Conservation (phyloP, 2,329 filamentous ascomycete genomes). For the Colletotrichum agaves region DNA sequence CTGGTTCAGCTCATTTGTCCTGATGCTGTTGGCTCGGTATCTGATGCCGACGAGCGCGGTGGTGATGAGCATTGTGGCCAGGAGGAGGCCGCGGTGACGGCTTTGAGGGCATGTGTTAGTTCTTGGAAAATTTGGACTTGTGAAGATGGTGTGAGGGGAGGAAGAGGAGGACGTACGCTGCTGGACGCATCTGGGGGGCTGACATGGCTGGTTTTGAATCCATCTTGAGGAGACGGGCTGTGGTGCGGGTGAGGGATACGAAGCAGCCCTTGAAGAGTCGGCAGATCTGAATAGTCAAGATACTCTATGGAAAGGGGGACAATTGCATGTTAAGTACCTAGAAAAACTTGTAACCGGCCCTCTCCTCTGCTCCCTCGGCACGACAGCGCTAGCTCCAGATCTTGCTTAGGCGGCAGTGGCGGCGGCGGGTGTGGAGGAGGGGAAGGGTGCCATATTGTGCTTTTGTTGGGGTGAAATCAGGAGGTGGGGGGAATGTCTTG, state of each 20-base stretch:
- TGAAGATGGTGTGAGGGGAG: not conserved
- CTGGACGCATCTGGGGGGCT: conserved; percentile 30
- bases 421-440: not conserved
- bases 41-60: conserved; percentile 44
- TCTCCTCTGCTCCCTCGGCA: not conserved
- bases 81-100: conserved; percentile 51
- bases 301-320: not conserved
- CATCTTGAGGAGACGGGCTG: not conserved
- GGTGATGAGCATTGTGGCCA: conserved; percentile 47
- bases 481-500: not conserved
- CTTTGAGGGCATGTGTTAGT: conserved; percentile 40
- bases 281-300: no score
- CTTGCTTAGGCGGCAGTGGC: not conserved
- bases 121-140: not conserved
- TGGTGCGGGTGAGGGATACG: not conserved
- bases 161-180: conserved; percentile 42
- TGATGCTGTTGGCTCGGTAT: conserved; percentile 50
- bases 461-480: conserved; percentile 30
- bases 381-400: conserved; percentile 6
- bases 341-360: not conserved
- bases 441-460: conserved; percentile 4
- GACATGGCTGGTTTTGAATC: conserved; percentile 26
- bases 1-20: conserved; percentile 57
- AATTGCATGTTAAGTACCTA: conserved; percentile 16
- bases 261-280: no score